Percentiles rank a stretch among this genome's conserved stretches.
Evolutionary conservation across 2,329 filamentous ascomycete species (phyloP).

Genomic region (Chaetomium globosum): DNA sequence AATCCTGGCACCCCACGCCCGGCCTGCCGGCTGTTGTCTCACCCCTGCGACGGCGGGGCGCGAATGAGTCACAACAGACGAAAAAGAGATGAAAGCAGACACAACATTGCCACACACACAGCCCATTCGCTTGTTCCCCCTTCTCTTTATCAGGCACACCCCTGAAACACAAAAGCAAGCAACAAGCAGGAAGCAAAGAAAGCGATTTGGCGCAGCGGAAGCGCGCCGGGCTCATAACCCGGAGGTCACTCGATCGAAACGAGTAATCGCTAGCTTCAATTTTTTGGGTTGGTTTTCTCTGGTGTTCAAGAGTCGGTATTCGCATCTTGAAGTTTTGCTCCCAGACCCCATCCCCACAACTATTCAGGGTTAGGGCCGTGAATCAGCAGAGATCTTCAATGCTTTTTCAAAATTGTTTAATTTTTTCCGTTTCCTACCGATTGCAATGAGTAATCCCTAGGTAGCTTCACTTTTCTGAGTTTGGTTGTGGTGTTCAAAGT

Average conservation of each 20-base stretch:
- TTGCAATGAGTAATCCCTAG: conserved; percentile 33
- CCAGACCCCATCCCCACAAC: too few relatives aligned
- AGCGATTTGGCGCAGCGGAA: conserved; percentile 37
- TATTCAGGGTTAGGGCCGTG: background rate
- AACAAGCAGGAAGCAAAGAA: background rate
- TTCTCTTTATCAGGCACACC: background rate
- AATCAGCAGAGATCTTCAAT: too few relatives aligned
- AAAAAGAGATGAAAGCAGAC: background rate
- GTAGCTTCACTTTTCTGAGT: conserved; percentile 26
- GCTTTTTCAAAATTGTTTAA: too few relatives aligned
- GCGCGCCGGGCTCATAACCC: conserved; percentile 38
- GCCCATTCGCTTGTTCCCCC: background rate
- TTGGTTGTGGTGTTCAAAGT: background rate
- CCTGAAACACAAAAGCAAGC: background rate
- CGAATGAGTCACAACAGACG: background rate
- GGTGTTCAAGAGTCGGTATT: background rate
- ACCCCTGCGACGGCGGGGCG: background rate
- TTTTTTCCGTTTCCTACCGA: too few relatives aligned
- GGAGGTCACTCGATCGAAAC: conserved; percentile 39
- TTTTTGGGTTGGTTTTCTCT: background rate
- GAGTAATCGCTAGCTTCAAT: conserved; percentile 33
- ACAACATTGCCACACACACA: background rate
- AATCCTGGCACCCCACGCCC: background rate
- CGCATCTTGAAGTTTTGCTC: too few relatives aligned
- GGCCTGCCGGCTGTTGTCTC: background rate